phyloP scores from a whole-genome alignment of 2,329 filamentous ascomycete species.

The Cryphonectria japonica region DNA sequence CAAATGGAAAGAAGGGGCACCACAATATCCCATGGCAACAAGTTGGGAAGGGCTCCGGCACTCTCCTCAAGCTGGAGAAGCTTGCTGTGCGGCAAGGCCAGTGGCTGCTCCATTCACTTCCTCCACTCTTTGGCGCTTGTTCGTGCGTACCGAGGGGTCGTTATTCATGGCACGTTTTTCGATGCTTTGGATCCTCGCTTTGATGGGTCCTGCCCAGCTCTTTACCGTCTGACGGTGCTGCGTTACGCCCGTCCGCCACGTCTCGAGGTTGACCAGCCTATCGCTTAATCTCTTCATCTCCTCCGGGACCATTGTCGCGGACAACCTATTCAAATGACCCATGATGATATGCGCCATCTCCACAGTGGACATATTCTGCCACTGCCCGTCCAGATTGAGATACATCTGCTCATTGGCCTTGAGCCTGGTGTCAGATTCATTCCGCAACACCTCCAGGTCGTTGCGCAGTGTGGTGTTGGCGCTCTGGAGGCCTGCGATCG shows the following conservation, averaged over 20 bases:
- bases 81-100: slow-evolving; percentile 2
- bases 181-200: background rate
- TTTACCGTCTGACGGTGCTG: slow-evolving; percentile 1
- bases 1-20: background rate
- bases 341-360: slow-evolving; percentile 23
- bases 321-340: slow-evolving; percentile 23
- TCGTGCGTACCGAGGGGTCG: background rate
- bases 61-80: background rate
- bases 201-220: background rate
- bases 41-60: background rate
- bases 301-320: background rate
- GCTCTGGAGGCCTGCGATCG: background rate
- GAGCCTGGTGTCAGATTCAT: background rate
- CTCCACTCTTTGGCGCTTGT: slow-evolving; percentile 21
- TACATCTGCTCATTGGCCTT: slow-evolving; percentile 22
- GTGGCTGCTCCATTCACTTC: slow-evolving; percentile 11
- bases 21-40: background rate
- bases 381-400: slow-evolving; percentile 21
- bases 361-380: slow-evolving; percentile 22
- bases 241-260: background rate
- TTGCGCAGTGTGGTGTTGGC: background rate
- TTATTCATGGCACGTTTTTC: slow-evolving; percentile 7
- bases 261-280: slow-evolving; percentile 20
- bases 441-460: background rate
- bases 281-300: slow-evolving; percentile 24